Conservation (phyloP, 805 yeast genomes). For the Brettanomyces anomalus region DNA sequence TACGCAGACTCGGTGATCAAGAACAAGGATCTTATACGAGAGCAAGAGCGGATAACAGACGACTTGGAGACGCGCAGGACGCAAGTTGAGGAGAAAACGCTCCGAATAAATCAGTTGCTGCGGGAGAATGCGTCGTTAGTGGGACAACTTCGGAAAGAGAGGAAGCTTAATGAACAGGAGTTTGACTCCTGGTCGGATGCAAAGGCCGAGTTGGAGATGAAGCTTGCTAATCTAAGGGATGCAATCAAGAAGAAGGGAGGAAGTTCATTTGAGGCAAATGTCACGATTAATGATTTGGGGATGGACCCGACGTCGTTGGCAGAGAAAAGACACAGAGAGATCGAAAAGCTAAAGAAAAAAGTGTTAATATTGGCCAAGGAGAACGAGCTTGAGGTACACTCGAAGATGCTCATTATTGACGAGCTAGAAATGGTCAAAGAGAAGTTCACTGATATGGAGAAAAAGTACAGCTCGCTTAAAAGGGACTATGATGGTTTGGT, state of each 20-base stretch:
- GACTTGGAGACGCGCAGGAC: constrained; percentile 24
- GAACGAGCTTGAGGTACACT: constrained; percentile 43
- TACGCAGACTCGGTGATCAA: constrained; percentile 22
- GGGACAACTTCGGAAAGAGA: constrained; percentile 20
- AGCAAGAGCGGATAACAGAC: constrained; percentile 27
- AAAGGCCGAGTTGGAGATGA: constrained; percentile 19
- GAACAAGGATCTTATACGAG: constrained; percentile 23
- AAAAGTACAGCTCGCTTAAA: constrained; percentile 19
- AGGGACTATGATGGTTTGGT: constrained; percentile 21
- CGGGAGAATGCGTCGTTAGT: constrained; percentile 16
- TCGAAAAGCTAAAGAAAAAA: constrained; percentile 18
- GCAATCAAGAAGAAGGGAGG: constrained; percentile 10
- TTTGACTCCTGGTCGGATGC: constrained; percentile 21
- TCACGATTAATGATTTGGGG: not conserved
- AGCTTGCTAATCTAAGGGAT: constrained; percentile 16
- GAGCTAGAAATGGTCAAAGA: constrained; percentile 42
- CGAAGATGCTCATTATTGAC: constrained; percentile 43
- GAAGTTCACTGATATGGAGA: constrained; percentile 23
- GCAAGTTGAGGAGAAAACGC: constrained; percentile 16
- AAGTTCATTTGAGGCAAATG: constrained; percentile 8
- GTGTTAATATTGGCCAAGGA: constrained; percentile 36
- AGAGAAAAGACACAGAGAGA: constrained; percentile 10
- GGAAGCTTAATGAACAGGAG: constrained; percentile 23
- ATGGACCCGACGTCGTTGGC: constrained; percentile 3
- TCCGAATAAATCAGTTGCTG: constrained; percentile 19